These are phyloP conservation scores for Starmerella geochares DNA, from an alignment of 805 yeast species.

Conservation along the genomic window DNA sequence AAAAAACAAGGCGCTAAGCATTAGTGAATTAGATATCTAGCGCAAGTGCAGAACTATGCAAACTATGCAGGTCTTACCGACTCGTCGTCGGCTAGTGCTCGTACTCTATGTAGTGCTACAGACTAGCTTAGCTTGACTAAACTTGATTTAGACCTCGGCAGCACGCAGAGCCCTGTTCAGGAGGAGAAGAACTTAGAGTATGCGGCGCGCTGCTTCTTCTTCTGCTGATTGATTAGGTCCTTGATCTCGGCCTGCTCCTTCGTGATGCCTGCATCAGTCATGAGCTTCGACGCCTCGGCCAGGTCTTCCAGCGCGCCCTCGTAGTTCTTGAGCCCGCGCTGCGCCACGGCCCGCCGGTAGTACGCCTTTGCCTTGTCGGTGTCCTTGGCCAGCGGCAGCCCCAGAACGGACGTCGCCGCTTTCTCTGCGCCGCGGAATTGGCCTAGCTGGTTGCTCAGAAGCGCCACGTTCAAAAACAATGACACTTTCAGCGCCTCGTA, in stretches of 20 bases:
- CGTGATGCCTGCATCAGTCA: conserved; percentile 60
- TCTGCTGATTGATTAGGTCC: conserved; percentile 41
- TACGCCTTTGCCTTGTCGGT: conserved; percentile 73
- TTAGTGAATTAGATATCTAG: too few relatives aligned
- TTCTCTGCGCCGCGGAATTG: conserved; percentile 45
- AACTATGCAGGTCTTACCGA: too few relatives aligned
- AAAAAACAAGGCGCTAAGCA: too few relatives aligned
- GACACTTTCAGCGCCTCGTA: conserved; percentile 52
- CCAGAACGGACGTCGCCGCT: conserved; percentile 59
- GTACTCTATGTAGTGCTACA: too few relatives aligned
- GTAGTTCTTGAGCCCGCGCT: conserved; percentile 50
- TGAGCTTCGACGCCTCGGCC: conserved; percentile 55
- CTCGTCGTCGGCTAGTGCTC: too few relatives aligned
- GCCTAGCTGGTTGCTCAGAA: conserved; percentile 57
- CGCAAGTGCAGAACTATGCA: too few relatives aligned
- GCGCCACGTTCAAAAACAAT: conserved; percentile 59
- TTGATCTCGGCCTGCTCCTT: conserved; percentile 56
- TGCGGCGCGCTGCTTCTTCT: conserved; percentile 37
- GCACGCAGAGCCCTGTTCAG: too few relatives aligned
- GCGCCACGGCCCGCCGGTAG: conserved; percentile 76
- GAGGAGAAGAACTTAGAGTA: conserved; percentile 35
- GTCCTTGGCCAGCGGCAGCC: conserved; percentile 45
- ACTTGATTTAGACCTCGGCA: too few relatives aligned
- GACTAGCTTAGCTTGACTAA: not conserved
- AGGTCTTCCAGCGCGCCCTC: conserved; percentile 60